Evolutionary conservation across 495 filamentous ascomycete species (phyloP).

Genomic region (Chlorociboria aeruginascens): DNA sequence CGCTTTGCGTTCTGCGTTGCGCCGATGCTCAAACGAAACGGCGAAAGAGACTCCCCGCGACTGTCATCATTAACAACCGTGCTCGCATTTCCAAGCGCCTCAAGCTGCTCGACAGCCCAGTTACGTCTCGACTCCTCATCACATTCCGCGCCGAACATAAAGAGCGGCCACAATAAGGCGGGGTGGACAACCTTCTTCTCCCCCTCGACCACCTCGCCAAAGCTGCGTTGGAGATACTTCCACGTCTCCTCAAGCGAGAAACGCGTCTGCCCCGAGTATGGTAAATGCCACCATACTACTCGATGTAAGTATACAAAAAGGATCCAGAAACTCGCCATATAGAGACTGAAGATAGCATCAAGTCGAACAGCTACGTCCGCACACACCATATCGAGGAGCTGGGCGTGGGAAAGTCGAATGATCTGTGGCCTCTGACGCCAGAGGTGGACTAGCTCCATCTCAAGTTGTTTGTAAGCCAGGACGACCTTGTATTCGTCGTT

Average conservation of each 20-base stretch:
- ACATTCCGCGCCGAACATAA: slow-evolving; percentile 2
- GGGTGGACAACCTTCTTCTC: slow-evolving; percentile 2
- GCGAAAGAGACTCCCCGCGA: not conserved
- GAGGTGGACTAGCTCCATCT: slow-evolving; percentile 1
- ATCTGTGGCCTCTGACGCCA: slow-evolving; percentile 7
- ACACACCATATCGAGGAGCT: slow-evolving; percentile 2
- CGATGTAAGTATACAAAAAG: slow-evolving; percentile 9
- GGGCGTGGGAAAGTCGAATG: not conserved
- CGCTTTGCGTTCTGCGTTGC: slow-evolving; percentile 1
- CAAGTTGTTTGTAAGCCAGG: slow-evolving; percentile 2
- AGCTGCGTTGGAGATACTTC: not conserved
- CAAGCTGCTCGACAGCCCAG: slow-evolving; percentile 2
- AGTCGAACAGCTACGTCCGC: slow-evolving; percentile 3
- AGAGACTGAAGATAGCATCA: slow-evolving; percentile 6
- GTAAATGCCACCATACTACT: slow-evolving; percentile 6
- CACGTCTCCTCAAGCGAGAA: slow-evolving; percentile 1
- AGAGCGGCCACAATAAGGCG: slow-evolving; percentile 3
- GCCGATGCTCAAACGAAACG: not conserved
- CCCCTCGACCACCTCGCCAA: not conserved
- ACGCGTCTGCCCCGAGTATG: not conserved
- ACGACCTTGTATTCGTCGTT: slow-evolving; percentile 9
- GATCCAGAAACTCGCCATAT: slow-evolving; percentile 8
- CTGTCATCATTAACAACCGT: not conserved
- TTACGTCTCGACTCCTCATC: not conserved
- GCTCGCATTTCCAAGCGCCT: slow-evolving; percentile 3